Base-by-base conservation (phyloP, 2,329 filamentous ascomycete genomes). In the Colletotrichum musicola region DNA sequence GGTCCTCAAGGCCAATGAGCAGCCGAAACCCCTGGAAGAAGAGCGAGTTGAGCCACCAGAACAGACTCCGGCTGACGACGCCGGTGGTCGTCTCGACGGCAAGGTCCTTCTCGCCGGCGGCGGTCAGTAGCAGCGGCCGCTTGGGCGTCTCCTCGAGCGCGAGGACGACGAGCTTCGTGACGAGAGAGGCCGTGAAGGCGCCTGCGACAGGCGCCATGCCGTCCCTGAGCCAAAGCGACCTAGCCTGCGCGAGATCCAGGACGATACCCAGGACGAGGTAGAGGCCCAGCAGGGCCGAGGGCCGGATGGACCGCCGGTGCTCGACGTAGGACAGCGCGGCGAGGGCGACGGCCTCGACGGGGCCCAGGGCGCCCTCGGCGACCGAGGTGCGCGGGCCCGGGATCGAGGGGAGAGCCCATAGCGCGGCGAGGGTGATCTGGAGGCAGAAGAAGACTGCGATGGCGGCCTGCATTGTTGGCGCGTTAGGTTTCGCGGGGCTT, bases 11-110 rank as follows among this genome's bases (percentile, higher is more conserved):
- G 4, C 69, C 71, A 1, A 80, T 71, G 13, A 75, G 25, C 0
- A 59, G 61, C 6, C 63, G 70, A 47, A 73, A 73, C 7, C 78
- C 78, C 16, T 66, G 59, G 1, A 71, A 56, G 25, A 81, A 74
- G 6, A 81, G 61, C 1, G 57, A 18, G 30, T 80, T 80, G 13
- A 81, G 60, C 79, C 79, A 81, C 77, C 76, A 78, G 53, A 80
- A 80, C 4, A 81, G 46, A 13, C 74, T 77, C n/a, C 78, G 71
- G 47, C 72, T 80, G 6, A 81, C 68, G 10, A 79, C 55, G 0
- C 79, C 79, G 0, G 76, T 76, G 0, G 76, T 78, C 0, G 74
- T 75, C 66, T 83, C 81, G 0, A 71, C 61, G 18, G 74, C 59
- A 44, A 71, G 68, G n/a, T 74, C 50, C 6, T 72, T 72, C n/a